Evolutionary conservation across 768 basidiomycete species (phyloP).

Genomic region (Clathrus columnatus): DNA sequence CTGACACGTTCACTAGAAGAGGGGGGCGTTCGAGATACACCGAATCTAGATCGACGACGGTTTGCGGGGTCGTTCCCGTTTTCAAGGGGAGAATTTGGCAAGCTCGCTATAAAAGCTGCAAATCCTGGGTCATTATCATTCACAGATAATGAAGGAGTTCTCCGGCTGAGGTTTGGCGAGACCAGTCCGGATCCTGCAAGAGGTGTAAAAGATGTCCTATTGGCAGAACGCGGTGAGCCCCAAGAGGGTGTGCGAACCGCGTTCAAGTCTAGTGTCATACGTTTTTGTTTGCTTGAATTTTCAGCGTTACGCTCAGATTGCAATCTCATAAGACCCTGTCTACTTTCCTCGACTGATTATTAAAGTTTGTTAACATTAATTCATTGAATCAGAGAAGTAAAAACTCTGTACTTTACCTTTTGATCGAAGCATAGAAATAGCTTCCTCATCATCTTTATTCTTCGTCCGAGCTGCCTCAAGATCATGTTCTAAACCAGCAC

Average conservation of each 20-base stretch:
- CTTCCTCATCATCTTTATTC: conserved; percentile 63
- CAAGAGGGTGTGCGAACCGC: conserved; percentile 34
- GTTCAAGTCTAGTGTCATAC: conserved; percentile 45
- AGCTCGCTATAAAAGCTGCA: conserved; percentile 6
- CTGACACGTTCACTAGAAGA: not conserved
- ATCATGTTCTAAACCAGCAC: conserved; percentile 16
- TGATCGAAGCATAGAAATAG: conserved; percentile 63
- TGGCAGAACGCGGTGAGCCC: conserved; percentile 42
- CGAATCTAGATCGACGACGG: not conserved
- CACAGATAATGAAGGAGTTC: conserved; percentile 46
- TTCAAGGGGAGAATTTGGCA: not conserved
- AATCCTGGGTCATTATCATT: conserved; percentile 7
- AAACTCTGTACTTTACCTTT: conserved; percentile 48
- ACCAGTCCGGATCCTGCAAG: conserved; percentile 44
- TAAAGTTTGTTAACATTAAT: conserved; percentile 5
- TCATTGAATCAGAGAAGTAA: conserved; percentile 6
- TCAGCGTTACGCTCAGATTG: conserved; percentile 57
- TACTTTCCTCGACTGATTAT: conserved; percentile 25
- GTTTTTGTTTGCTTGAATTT: conserved; percentile 32
- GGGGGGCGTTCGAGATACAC: not conserved
- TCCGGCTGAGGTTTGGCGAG: conserved; percentile 25
- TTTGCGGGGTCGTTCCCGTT: not conserved
- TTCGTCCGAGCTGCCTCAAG: conserved; percentile 20
- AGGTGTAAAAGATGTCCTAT: conserved; percentile 70
- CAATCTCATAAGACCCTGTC: conserved; percentile 79